Conservation (phyloP, 169 alveolate species). For the Eimeria falciformis region DNA sequence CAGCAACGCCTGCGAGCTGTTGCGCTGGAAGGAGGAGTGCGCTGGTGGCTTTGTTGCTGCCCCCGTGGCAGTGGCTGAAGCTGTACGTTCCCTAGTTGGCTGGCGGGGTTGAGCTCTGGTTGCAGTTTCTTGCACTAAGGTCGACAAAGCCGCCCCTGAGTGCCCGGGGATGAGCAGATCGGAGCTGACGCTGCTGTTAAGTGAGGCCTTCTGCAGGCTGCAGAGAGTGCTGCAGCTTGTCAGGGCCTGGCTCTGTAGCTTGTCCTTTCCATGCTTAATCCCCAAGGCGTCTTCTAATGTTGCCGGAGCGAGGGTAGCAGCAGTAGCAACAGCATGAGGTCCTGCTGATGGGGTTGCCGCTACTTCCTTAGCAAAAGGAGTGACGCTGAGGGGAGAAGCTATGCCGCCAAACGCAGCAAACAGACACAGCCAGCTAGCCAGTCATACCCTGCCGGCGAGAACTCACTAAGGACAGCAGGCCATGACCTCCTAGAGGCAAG, state of each 20-base stretch:
- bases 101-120: neutral
- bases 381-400: too few species aligned
- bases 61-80: neutral
- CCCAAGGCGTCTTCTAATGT: neutral
- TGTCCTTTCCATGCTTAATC: neutral
- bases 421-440: neutral
- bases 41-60: neutral
- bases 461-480: neutral
- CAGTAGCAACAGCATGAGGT: neutral
- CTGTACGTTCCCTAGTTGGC: neutral
- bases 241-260: conserved; percentile 1
- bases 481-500: neutral
- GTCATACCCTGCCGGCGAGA: too few species aligned
- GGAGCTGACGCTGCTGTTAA: neutral
- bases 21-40: neutral
- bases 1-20: conserved; percentile 13
- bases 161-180: conserved; percentile 7
- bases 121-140: neutral
- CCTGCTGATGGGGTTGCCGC: conserved; percentile 11
- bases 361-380: neutral
- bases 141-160: neutral
- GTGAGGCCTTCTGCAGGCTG: conserved; percentile 9
- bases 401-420: too few species aligned
- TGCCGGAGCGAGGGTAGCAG: neutral
- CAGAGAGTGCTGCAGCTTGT: conserved; percentile 65